A percentile compares a stretch with the other conserved stretches of the same genome.
Conservation (phyloP, 2,329 filamentous ascomycete genomes). For the Gyromitra esculenta region DNA sequence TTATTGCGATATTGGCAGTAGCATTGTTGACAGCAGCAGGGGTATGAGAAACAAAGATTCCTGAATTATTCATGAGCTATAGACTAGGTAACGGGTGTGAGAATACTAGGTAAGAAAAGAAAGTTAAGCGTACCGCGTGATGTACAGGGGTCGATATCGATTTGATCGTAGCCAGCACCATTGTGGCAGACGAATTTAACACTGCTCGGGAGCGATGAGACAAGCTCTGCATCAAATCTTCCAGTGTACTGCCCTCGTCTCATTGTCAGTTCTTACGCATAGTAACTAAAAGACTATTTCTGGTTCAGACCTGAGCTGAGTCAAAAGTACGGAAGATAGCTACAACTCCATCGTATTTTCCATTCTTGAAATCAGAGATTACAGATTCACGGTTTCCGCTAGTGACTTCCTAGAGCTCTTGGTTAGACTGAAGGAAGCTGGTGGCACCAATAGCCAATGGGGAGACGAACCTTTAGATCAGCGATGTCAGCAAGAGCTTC, state of each 20-base stretch:
- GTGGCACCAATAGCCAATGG: background rate
- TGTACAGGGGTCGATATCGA: slow-evolving; percentile 78
- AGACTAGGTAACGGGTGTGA: background rate
- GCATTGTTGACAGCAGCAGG: slow-evolving; percentile 82
- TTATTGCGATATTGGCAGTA: slow-evolving; percentile 82
- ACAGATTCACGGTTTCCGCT: slow-evolving; percentile 70
- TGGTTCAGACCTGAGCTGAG: slow-evolving; percentile 63
- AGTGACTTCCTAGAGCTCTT: slow-evolving; percentile 36
- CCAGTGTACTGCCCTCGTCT: slow-evolving; percentile 68
- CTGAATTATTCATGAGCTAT: slow-evolving; percentile 52
- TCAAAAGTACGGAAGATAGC: slow-evolving; percentile 77
- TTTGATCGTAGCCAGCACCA: slow-evolving; percentile 85
- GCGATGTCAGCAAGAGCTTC: slow-evolving; percentile 57
- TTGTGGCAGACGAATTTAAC: slow-evolving; percentile 70
- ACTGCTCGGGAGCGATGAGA: slow-evolving; percentile 66
- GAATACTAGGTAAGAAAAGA: no score
- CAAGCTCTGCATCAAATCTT: slow-evolving; percentile 73
- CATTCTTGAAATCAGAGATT: slow-evolving; percentile 72
- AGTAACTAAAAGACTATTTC: slow-evolving; percentile 43
- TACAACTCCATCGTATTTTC: slow-evolving; percentile 73
- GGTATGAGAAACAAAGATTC: slow-evolving; percentile 79
- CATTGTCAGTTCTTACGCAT: background rate
- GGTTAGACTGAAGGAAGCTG: background rate
- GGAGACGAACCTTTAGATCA: slow-evolving; percentile 46
- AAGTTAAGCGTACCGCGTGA: slow-evolving; percentile 52